Base-by-base conservation (phyloP, 2,329 filamentous ascomycete species). In the Cadophora malorum region DNA sequence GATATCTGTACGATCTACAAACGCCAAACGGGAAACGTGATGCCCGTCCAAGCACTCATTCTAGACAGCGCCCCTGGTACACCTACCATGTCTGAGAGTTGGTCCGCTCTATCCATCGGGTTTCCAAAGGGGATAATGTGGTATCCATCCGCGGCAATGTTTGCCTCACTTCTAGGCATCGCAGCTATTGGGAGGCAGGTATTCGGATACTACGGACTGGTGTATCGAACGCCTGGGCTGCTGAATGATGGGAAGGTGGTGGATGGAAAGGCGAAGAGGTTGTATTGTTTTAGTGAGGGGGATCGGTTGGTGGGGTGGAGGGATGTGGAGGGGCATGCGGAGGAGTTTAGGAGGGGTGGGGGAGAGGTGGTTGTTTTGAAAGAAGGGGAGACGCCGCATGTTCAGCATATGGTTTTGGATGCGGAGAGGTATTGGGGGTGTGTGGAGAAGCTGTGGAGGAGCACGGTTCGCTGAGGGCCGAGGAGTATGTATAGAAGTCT, bases 281-380 rank as follows among this genome's bases (percentile, higher is more conserved):
- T 73, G 41, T 74, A 74, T 67, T 55, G 74, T 23, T 74, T 71
- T 38, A 74, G 72, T 63, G 66, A 69, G 4, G 53, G 2, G 7
- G 73, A 74, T 70, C 38, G 35, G 33, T 50, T 74, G 59, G 70
- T 73, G 3, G 59, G 58, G 1, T 67, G 33, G 10, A 31, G 56
- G 33, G 66, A 70, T 47, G 63, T 72, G 12, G 73, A 74, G 63
- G 63, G 52, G 35, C 70, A 74, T 70, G 65, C 69, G 14, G 66
- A 52, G 31, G 62, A 69, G 19, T 68, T 71, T 28, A 65, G 60
- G 35, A 52, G 45, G n/a, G 49, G 52, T 8, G 71, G 70, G 4
- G 38, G 69, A 12, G 52, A 56, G 8, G 69, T 70, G 21, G 23
- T 45, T 28, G 33, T 64, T 31, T 52, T 70, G 60, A 72, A 60